A percentile compares a stretch with the other conserved stretches of the same genome.
These are phyloP conservation scores for Globisporangium heterothallicum DNA, from an alignment of 352 stramenopile species.

Conservation along the genomic window DNA sequence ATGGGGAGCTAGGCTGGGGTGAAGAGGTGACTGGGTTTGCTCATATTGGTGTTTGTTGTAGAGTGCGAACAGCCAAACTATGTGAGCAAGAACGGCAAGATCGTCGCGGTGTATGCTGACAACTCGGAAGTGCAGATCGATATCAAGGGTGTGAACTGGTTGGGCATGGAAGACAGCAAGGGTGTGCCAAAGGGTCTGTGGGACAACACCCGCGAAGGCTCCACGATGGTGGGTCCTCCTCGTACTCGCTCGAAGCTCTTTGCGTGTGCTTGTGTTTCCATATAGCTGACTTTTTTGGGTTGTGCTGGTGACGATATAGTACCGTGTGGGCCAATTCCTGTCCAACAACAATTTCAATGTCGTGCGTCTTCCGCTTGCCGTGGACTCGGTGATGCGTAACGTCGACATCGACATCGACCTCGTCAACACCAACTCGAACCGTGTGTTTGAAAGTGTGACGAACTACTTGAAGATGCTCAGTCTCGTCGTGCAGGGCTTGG, in stretches of 20 bases:
- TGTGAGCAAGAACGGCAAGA: slow-evolving; percentile 69
- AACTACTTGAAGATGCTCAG: slow-evolving; percentile 67
- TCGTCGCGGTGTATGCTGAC: slow-evolving; percentile 49
- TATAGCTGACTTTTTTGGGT: too few relatives aligned
- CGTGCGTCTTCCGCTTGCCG: slow-evolving; percentile 66
- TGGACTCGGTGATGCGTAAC: slow-evolving; percentile 71
- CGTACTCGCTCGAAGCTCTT: not conserved
- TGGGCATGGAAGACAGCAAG: slow-evolving; percentile 70
- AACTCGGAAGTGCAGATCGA: slow-evolving; percentile 60
- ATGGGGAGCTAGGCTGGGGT: too few relatives aligned
- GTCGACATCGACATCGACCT: slow-evolving; percentile 46
- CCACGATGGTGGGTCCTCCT: slow-evolving; percentile 33
- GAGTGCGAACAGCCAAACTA: slow-evolving; percentile 82
- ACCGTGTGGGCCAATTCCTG: slow-evolving; percentile 71
- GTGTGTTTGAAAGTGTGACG: slow-evolving; percentile 46
- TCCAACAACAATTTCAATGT: slow-evolving; percentile 76
- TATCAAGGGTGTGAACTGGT: slow-evolving; percentile 86
- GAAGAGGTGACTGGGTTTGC: too few relatives aligned
- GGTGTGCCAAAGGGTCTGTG: slow-evolving; percentile 73
- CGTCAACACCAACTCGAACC: slow-evolving; percentile 85
- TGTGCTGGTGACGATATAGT: slow-evolving; percentile 23
- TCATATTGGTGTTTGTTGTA: slow-evolving; percentile 6
- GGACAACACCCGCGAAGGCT: slow-evolving; percentile 75
- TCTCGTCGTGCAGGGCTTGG: slow-evolving; percentile 58
- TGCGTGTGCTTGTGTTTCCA: not conserved